A percentile compares a stretch with the other conserved stretches of the same genome.
Evolutionary conservation across 2,329 filamentous ascomycete genomes (phyloP).

Genomic region (Neoarthrinium moseri): DNA sequence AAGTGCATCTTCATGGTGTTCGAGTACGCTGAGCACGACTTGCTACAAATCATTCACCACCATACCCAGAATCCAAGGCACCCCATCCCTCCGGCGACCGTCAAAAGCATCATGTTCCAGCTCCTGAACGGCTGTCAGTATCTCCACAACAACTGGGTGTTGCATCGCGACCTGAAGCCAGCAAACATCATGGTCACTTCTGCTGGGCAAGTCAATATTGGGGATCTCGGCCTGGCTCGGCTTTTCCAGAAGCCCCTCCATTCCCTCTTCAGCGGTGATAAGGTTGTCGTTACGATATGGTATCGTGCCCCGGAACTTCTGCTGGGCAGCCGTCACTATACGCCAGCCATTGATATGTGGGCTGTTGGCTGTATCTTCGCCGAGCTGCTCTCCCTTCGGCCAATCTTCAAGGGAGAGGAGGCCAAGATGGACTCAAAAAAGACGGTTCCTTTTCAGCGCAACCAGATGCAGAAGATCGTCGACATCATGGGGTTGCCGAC

Average conservation of each 20-base stretch:
- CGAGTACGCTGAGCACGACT: constrained; percentile 95
- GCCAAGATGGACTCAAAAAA: constrained; percentile 99
- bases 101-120: constrained; percentile 95
- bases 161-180: constrained; percentile 94
- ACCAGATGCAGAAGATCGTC: constrained; percentile 98
- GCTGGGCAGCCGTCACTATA: constrained; percentile 92
- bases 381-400: constrained; percentile 82
- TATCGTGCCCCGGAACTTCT: constrained; percentile 94
- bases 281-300: constrained; percentile 99
- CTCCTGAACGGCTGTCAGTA: constrained; percentile 93
- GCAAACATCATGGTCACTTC: constrained; percentile 99
- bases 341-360: constrained; percentile 95
- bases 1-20: constrained; percentile 99
- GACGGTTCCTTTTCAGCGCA: constrained; percentile 93
- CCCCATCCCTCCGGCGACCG: constrained; percentile 81
- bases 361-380: constrained; percentile 98
- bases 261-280: constrained; percentile 89
- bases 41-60: constrained; percentile 97
- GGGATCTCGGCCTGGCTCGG: constrained; percentile 87
- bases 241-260: constrained; percentile 93
- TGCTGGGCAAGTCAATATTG: constrained; percentile 86
- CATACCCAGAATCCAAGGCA: constrained; percentile 87
- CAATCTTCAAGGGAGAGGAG: constrained; percentile 98
- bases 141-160: constrained; percentile 92
- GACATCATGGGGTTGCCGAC: constrained; percentile 91